Evolutionary conservation across 192 early-diverging fungal genomes (phyloP).

Genomic region (Blastocladiella britannica): DNA sequence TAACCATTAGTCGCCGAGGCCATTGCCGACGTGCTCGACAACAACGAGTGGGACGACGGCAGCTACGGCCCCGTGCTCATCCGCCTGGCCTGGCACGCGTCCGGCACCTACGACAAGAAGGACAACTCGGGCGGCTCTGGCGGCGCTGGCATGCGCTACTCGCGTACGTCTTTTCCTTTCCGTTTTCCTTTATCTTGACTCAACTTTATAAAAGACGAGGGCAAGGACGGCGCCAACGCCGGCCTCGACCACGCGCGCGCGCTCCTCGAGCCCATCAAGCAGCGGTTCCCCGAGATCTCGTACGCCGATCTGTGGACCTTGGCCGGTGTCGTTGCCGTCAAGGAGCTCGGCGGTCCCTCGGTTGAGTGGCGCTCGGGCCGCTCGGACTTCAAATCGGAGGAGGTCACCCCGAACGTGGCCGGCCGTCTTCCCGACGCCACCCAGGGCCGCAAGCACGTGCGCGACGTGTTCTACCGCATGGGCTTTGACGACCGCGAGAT

Average conservation of each 20-base stretch:
- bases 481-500: slow-evolving; percentile 49
- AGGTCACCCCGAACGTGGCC: slow-evolving; percentile 31
- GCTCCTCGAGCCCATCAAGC: slow-evolving; percentile 39
- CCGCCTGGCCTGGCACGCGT: slow-evolving; percentile 37
- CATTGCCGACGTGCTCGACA: neutral
- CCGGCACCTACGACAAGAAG: slow-evolving; percentile 41
- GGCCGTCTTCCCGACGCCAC: slow-evolving; percentile 48
- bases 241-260: slow-evolving; percentile 24
- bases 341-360: slow-evolving; percentile 45
- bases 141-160: slow-evolving; percentile 46
- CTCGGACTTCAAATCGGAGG: slow-evolving; percentile 24
- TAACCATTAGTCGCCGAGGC: neutral
- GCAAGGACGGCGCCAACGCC: slow-evolving; percentile 43
- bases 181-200: neutral
- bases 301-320: slow-evolving; percentile 62
- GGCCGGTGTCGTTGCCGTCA: slow-evolving; percentile 43
- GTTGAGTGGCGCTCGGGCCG: slow-evolving; percentile 42
- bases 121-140: slow-evolving; percentile 35
- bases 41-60: slow-evolving; percentile 42
- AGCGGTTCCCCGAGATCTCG: slow-evolving; percentile 33
- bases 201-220: slow-evolving; percentile 21
- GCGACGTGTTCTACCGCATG: slow-evolving; percentile 43
- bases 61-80: slow-evolving; percentile 53
- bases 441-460: slow-evolving; percentile 28
- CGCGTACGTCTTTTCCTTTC: neutral